Evolutionary conservation across 345 rosid genomes (phyloP).

Genomic region (Corchorus olitorius): DNA sequence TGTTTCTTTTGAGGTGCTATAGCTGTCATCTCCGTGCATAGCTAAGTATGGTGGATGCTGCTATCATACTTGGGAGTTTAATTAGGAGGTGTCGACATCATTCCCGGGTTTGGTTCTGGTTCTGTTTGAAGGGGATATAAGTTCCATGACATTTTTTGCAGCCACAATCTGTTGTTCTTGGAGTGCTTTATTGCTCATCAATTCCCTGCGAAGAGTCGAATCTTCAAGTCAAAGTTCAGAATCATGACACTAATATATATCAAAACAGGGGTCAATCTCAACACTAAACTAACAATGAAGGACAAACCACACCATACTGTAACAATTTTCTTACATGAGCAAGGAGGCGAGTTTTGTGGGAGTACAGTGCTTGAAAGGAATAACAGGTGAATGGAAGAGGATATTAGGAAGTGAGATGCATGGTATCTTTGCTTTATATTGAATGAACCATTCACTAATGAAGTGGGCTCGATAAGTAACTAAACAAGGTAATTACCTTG

Average conservation of each 20-base stretch:
- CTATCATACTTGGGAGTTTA: constrained; percentile 66
- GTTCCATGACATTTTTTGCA: constrained; percentile 56
- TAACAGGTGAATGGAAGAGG: constrained; percentile 63
- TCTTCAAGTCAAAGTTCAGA: not conserved
- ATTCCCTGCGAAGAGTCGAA: constrained; percentile 50
- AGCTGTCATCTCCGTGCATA: constrained; percentile 36
- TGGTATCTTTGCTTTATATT: constrained; percentile 78
- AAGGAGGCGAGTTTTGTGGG: constrained; percentile 54
- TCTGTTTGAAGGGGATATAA: constrained; percentile 51
- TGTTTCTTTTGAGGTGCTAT: not conserved
- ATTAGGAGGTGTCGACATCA: constrained; percentile 18
- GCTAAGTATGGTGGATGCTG: constrained; percentile 64
- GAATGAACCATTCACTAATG: constrained; percentile 73
- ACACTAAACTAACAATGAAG: not conserved
- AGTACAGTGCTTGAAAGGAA: constrained; percentile 79
- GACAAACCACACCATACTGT: not conserved
- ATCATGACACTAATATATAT: not conserved
- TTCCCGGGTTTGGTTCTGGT: constrained; percentile 21
- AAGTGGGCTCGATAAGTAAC: constrained; percentile 86
- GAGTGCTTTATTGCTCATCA: constrained; percentile 42
- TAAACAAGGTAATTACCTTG: constrained; percentile 72
- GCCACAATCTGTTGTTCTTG: constrained; percentile 60
- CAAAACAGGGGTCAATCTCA: not conserved
- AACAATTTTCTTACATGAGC: constrained; percentile 53
- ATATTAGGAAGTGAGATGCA: constrained; percentile 89